These are phyloP conservation scores for Zostera marina DNA, from an alignment of 116 monocot genomes.

Conservation along the genomic window DNA sequence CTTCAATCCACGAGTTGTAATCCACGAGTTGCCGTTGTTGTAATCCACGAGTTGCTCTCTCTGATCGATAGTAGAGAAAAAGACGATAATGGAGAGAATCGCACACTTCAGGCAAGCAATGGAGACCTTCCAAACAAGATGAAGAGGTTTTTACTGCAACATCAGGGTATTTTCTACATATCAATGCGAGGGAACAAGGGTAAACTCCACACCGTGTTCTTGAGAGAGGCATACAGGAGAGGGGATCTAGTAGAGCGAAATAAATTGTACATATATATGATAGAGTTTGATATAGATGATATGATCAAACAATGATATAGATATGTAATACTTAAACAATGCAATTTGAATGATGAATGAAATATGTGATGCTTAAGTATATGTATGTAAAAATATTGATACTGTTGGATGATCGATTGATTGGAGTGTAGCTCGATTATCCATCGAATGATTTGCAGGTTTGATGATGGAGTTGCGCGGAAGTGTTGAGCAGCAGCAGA, in stretches of 20 bases:
- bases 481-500: no score
- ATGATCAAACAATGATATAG: no score
- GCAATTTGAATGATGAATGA: no score
- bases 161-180: conserved; percentile 92
- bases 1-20: conserved; percentile 71
- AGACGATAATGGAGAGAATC: conserved; percentile 67
- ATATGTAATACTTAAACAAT: no score
- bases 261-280: conserved; percentile 48
- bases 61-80: conserved; percentile 73
- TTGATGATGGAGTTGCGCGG: no score
- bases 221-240: conserved; percentile 61
- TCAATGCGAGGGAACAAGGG: conserved; percentile 89
- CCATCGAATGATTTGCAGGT: no score
- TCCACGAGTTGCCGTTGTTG: conserved; percentile 56
- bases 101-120: conserved; percentile 77
- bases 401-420: no score
- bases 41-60: conserved; percentile 72
- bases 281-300: no score
- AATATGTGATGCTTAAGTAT: no score
- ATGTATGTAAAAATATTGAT: no score
- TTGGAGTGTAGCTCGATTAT: no score
- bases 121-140: conserved; percentile 80
- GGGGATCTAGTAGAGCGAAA: conserved; percentile 70
- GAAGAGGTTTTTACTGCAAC: conserved; percentile 78
- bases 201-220: conserved; percentile 76